These are phyloP conservation scores for Pseudogymnoascus sp. DNA, from an alignment of 2,329 filamentous ascomycete genomes.

Conservation along the genomic window DNA sequence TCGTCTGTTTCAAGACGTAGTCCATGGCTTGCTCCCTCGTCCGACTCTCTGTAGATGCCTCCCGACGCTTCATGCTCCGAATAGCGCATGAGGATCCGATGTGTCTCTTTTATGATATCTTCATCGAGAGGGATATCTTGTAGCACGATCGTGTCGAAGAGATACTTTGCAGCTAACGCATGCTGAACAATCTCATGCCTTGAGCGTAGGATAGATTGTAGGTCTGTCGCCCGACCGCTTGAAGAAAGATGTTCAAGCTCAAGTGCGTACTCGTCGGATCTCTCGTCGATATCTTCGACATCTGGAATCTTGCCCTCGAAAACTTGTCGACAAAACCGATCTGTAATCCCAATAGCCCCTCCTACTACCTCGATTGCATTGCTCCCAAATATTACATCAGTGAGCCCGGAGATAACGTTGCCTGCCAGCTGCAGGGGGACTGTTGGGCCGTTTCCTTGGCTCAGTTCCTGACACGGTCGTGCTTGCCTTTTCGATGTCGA, in stretches of 20 bases:
- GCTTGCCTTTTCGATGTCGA: neutral
- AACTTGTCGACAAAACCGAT: neutral
- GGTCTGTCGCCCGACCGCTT: neutral
- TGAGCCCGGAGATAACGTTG: neutral
- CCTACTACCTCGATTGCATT: neutral
- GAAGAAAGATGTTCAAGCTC: neutral
- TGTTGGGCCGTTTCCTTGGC: neutral
- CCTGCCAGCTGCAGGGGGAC: neutral
- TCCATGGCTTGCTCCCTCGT: constrained; percentile 3
- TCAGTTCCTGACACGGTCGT: neutral
- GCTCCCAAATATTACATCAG: neutral
- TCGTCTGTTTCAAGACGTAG: neutral
- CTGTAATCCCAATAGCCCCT: neutral
- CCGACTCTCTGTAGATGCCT: constrained; percentile 9
- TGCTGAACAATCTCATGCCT: constrained; percentile 12
- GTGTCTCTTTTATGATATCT: constrained; percentile 21
- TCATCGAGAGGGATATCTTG: constrained; percentile 16
- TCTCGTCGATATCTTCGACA: neutral
- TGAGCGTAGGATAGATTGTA: neutral
- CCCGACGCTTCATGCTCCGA: constrained; percentile 16
- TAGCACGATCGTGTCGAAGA: constrained; percentile 15
- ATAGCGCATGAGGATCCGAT: constrained; percentile 19
- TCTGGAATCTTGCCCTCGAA: neutral
- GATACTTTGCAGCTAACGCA: constrained; percentile 13
- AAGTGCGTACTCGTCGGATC: neutral